Base-by-base conservation (phyloP, 805 yeast species). In the Kuraishia capsulata region DNA sequence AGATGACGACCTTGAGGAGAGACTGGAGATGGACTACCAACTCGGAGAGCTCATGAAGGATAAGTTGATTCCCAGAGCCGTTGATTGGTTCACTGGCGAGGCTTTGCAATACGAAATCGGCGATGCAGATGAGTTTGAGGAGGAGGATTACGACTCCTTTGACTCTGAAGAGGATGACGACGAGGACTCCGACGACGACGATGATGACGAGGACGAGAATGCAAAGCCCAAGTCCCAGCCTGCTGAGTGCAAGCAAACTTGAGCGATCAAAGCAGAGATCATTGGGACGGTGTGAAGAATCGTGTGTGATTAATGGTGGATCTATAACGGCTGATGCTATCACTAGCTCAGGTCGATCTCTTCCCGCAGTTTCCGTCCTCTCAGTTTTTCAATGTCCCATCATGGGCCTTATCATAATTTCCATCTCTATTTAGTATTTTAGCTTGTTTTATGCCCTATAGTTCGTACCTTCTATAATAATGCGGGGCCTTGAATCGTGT, bases 61-160 rank as follows among this genome's bases (percentile, higher is more conserved):
- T 61, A 84, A 92, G 61, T 73, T 92, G 56, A 81, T 92, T 45
- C 97, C 97, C 45, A 79, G 96, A 57, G 97, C 97, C 38, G 75
- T 92, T 52, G 97, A 90, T 60, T 92, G 98, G 97, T 92, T 88
- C 61, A 90, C 98, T 8, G 98, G 98, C 35, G 87, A 87, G 47
- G 98, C 98, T 19, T 72, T 90, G 42, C 95, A 84, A 41, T 84
- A 74, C 55, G 81, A 74, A 47, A 76, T 67, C 37, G 61, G 50
- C 25, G 41, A 72, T 25, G 85, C 71, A 14, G 80, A 65, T 30
- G 74, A 68, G 18, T 76, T 73, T 11, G 87, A 71, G 8, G 85
- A 73, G 14, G 76, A 66, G 17, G 81, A 70, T 2, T 81, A 71
- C 3, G 79, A 72, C 10, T 78, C 65, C 2, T 78, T 66, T 5